Evolutionary conservation across 2,329 filamentous ascomycete genomes (phyloP).

Genomic region (Cercospora canescens): DNA sequence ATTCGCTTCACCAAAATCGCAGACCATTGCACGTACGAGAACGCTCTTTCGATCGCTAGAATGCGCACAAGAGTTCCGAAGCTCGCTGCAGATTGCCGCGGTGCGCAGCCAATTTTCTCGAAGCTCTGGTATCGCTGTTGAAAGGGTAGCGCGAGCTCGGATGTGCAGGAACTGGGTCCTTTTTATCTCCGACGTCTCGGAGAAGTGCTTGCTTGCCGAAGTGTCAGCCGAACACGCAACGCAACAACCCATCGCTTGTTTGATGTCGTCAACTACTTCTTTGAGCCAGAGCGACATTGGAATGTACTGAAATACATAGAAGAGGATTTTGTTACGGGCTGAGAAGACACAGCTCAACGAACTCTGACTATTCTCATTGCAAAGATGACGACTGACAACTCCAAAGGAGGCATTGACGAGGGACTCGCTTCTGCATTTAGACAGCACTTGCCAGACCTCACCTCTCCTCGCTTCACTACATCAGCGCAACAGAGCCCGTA

Average conservation of each 20-base stretch:
- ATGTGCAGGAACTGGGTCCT: not conserved
- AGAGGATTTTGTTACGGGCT: not conserved
- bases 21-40: not conserved
- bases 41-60: not conserved
- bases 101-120: not conserved
- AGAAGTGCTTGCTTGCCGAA: not conserved
- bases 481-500: slow-evolving; percentile 63
- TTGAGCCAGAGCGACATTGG: not conserved
- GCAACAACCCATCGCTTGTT: not conserved
- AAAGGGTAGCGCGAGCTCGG: not conserved
- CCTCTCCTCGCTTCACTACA: slow-evolving; percentile 58
- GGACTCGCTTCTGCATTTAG: slow-evolving; percentile 45
- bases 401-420: slow-evolving; percentile 17
- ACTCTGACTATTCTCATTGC: not conserved
- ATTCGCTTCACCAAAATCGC: not conserved
- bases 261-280: not conserved
- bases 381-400: slow-evolving; percentile 4
- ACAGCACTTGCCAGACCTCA: slow-evolving; percentile 62
- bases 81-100: not conserved
- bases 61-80: not conserved
- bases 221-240: not conserved
- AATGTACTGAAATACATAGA: not conserved
- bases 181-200: not conserved
- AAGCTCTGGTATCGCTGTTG: not conserved
- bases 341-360: not conserved